Evolutionary conservation across 306 rosid species (phyloP), one percentile per base, ranked within the genome.

Genomic region (Fagus crenata): DNA sequence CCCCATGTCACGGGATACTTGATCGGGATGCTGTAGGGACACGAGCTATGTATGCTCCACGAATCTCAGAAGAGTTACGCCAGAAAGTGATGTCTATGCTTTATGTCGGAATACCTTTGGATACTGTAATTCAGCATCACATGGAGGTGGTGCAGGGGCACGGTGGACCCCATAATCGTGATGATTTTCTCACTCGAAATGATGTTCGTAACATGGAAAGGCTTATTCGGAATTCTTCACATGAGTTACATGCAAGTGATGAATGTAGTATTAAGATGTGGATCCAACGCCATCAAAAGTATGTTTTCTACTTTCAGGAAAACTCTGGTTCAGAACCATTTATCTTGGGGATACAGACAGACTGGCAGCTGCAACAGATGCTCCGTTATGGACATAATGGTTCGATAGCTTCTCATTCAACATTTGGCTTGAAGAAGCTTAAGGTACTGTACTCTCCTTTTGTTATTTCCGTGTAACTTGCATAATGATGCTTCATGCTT

Each of bases 131-230:
- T 71, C 96, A 86, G 80, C 92, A 86, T 78, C 93, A 92, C 67
- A 31, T 72, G 61, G 93, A 90, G 79, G 79, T 83, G 71, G 89
- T 87, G 81, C 89, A 90, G 86, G 89, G 80, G 78, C 90, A 86
- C 65, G 92, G 89, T 54, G 92, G 96, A 61, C 93, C 96, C 9
- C 95, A 75, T 56, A 90, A 86, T 78, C 92, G 97, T 55, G 97
- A 90, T 82, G 92, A 84, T 86, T 86, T 89, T 75, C 89, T 92
- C 18, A 90, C 90, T 60, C 89, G 93, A 41, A 87, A 84, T 83
- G 93, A 92, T 79, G 93, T 92, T 60, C 96, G 93, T 49, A 92
- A 90, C 83, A 90, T 90, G 90, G 97, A 92, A 86, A 89, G 93
- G 85, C 78, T 83, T 77, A 79, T 89, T 54, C 90, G 81, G 77